A percentile compares a stretch with the other conserved stretches of the same genome.
Conservation (phyloP, 2,329 filamentous ascomycete species). For the Colletotrichum gigasporum region DNA sequence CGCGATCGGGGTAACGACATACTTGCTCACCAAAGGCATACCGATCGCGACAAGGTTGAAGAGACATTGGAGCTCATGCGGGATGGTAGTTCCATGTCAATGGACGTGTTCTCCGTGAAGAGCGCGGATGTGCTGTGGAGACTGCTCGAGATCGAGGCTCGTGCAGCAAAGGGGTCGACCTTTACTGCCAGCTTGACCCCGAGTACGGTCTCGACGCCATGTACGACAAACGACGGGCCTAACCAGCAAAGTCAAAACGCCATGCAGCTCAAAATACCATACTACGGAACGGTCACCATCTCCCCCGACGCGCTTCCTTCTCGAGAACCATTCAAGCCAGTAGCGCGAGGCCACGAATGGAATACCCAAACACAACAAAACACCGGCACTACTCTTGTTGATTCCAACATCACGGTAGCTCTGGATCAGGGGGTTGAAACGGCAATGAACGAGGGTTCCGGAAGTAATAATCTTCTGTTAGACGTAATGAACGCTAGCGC, state of each 20-base stretch:
- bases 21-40: conserved; percentile 48
- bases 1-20: conserved; percentile 33
- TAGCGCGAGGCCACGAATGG: neutral
- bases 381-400: too few relatives aligned
- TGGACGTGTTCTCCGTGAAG: conserved; percentile 42
- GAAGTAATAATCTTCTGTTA: neutral
- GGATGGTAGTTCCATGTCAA: conserved; percentile 36
- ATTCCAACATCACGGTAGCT: neutral
- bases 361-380: neutral
- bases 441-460: neutral
- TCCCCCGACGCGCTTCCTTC: conserved; percentile 34
- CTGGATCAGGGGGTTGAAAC: neutral
- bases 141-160: conserved; percentile 45
- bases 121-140: conserved; percentile 41
- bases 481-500: neutral
- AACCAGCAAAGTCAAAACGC: conserved; percentile 2
- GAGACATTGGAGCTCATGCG: conserved; percentile 46
- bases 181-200: conserved; percentile 5
- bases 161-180: conserved; percentile 34
- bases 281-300: conserved; percentile 44
- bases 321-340: conserved; percentile 35
- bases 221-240: neutral
- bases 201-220: neutral
- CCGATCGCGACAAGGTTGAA: conserved; percentile 53
- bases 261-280: conserved; percentile 34